Base-by-base conservation (phyloP, 1,139 yeast genomes). In the Starmera stellimalicola region DNA sequence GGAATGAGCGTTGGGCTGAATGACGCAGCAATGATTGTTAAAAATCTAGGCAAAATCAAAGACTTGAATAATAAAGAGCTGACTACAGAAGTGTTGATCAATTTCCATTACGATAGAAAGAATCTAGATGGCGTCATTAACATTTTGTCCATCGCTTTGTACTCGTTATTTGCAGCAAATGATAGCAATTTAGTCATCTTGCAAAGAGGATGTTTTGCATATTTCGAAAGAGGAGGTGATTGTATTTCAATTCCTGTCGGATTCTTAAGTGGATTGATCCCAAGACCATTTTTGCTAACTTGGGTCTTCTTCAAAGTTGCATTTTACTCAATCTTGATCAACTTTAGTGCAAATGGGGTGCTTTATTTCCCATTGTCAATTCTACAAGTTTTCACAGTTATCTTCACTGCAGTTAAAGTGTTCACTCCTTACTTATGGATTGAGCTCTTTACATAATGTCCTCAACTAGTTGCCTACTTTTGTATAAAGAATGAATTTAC, bases 1-100 rank as follows among this genome's bases (percentile, higher is more conserved):
- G 99, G 99, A 40, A 91, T 91, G 99, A 88, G 97, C 9, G 98
- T 91, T 29, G 97, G 96, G 1, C 65, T 93, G 41, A 82, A 77
- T 52, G 99, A 91, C 54, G 91, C 88, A 6, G 85, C 69, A 14
- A 55, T 81, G 39, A 62, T 82, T 47, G 70, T 82, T 18, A 68
- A 67, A 42, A 58, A 79, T 26, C 61, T 85, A 32, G 71, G 76
- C 20, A 55, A 58, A 26, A 76, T 81, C 12, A 68, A 71, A 15
- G 78, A 75, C 39, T 67, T 91, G 30, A 56, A 54, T 18, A 80
- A 85, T 52, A 67, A 77, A 45, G 68, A 60, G 14, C 49, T 58
- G 7, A 72, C 88, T 14, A 51, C 68, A 10, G 67, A 66, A 33
- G 74, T 71, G 45, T 57, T 87, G 56, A 50, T 65, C 28, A 68